A percentile compares a stretch with the other conserved stretches of the same genome.
Evolutionary conservation across 1,139 yeast genomes (phyloP).

Genomic region (Maudiozyma humilis): DNA sequence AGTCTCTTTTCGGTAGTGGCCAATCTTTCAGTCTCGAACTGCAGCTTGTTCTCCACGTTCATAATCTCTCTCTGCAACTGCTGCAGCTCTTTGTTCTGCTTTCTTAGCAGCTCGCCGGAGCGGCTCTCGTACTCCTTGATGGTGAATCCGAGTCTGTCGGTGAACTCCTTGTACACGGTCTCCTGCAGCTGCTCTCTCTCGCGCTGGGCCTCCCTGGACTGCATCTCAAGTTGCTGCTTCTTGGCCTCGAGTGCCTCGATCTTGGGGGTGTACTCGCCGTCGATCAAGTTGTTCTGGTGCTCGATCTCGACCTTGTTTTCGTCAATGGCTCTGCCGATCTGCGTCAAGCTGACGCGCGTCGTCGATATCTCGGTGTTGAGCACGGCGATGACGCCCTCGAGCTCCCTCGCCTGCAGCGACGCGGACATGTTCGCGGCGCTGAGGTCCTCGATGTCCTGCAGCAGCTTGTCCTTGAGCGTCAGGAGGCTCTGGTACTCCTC

Average conservation of each 20-base stretch:
- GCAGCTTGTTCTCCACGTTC: conserved; percentile 51
- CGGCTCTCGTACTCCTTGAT: conserved; percentile 60
- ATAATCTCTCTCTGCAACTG: conserved; percentile 54
- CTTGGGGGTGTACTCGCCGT: conserved; percentile 32
- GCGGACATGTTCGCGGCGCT: conserved; percentile 42
- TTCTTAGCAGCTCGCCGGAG: conserved; percentile 55
- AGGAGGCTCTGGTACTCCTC: conserved; percentile 54
- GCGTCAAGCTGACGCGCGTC: conserved; percentile 44
- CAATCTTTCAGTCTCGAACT: conserved; percentile 54
- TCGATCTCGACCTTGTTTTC: conserved; percentile 51
- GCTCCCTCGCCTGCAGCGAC: conserved; percentile 49
- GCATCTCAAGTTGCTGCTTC: conserved; percentile 15
- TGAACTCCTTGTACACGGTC: conserved; percentile 46
- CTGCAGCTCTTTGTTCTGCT: conserved; percentile 55
- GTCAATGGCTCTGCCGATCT: conserved; percentile 43
- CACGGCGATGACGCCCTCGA: conserved; percentile 49
- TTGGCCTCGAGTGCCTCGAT: conserved; percentile 21
- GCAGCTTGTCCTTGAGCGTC: conserved; percentile 53
- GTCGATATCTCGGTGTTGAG: conserved; percentile 45
- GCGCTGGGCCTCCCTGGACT: conserved; percentile 24
- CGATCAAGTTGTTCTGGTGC: conserved; percentile 37
- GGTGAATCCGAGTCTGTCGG: conserved; percentile 45
- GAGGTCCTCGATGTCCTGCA: conserved; percentile 45
- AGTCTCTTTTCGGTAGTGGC: conserved; percentile 44
- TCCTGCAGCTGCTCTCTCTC: conserved; percentile 38